Conservation (phyloP, 2,329 filamentous ascomycete species). For the Pseudogymnoascus sp. region DNA sequence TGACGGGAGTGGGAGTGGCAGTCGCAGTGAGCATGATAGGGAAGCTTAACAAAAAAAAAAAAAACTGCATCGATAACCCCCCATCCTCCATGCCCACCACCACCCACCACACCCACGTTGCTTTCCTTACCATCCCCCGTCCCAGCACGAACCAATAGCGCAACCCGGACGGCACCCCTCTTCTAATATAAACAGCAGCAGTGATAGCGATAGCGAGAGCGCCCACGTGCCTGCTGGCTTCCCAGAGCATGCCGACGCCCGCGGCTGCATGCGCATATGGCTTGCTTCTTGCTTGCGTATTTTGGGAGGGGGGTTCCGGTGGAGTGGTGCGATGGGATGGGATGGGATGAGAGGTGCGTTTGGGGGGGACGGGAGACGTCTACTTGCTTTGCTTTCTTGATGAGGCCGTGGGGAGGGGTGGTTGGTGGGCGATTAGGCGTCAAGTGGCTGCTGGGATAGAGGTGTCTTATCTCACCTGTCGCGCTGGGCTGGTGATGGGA, state of each 20-base stretch:
- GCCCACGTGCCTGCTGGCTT: background rate
- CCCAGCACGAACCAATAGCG: background rate
- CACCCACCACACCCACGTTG: background rate
- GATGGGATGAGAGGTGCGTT: no score
- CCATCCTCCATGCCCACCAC: background rate
- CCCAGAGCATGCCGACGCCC: background rate
- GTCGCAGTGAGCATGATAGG: no score
- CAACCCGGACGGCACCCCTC: background rate
- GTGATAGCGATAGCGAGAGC: background rate
- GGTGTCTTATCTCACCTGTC: no score
- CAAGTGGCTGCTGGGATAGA: no score
- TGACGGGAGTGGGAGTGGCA: no score
- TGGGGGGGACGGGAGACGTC: no score
- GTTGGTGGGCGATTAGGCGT: no score
- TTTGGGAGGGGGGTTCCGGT: background rate
- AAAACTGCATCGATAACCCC: background rate
- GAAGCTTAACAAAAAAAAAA: no score
- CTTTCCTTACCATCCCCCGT: background rate
- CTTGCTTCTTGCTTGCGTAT: background rate
- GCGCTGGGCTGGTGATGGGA: no score
- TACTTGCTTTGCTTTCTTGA: no score
- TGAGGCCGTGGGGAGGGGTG: no score
- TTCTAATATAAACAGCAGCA: background rate
- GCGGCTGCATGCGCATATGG: background rate
- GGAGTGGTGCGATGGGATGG: no score